Evolutionary conservation across 176 grass and related monocot genomes (phyloP).

Genomic region (sorghum (Sorghum bicolor)): Sorghum_bicolor_NCBIv3 NC_012875.2:56092501-56093000

Average conservation of each 20-base stretch:
- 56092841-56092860: conserved; percentile 19
- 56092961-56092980: no score
- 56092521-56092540: background rate
- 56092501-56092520: background rate
- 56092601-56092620: conserved; percentile 32
- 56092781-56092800: conserved; percentile 25
- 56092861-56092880: conserved; percentile 14
- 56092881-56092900: conserved; percentile 51
- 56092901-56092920: background rate
- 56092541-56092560: background rate
- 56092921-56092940: background rate
- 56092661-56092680: conserved; percentile 23
- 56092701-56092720: conserved; percentile 56
- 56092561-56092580: background rate
- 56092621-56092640: conserved; percentile 39
- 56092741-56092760: conserved; percentile 12
- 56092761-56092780: background rate
- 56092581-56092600: conserved; percentile 58
- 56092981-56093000: no score
- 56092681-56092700: conserved; percentile 32
- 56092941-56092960: background rate
- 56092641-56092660: conserved; percentile 25
- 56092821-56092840: conserved; percentile 41
- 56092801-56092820: conserved; percentile 47
- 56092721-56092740: background rate